Evolutionary conservation across 2,329 filamentous ascomycete genomes (phyloP), one percentile per base, ranked within the genome.

Genomic region (Epichloe elymi): DNA sequence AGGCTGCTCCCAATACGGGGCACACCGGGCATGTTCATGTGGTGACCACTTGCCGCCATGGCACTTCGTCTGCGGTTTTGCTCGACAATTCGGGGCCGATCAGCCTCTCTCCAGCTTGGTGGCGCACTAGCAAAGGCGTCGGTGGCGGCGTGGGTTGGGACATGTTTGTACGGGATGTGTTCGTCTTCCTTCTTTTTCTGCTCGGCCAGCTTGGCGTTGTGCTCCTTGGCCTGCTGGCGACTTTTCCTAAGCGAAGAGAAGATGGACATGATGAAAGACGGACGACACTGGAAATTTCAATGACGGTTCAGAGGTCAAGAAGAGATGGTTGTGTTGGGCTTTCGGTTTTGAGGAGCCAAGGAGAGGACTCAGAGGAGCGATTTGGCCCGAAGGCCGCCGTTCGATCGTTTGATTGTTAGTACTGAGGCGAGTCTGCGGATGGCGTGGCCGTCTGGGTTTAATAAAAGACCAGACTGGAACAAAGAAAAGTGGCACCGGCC

Each of bases 131-230:
- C 68, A 42, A 82, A 64, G 42, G 79, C 78, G 63, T 83, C 79
- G 12, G 70, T 61, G 44, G 76, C 77, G 30, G 80, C 80, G 60
- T 84, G 80, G 14, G 70, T 81, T n/a, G 79, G 78, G 19, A 80
- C 64, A 60, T 83, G 80, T 49, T 68, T 74, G 63, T 83, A 83
- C 12, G 74, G 70, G n/a, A 65, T 55, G 49, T 56, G 50, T 14
- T 53, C 52, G 38, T 64, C 60, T 54, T 72, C 70, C 41, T 65
- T 60, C 48, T 74, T 72, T 39, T 71, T 65, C 57, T 74, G 71
- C 56, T 74, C 72, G 41, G 65, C 70, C 53, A 70, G 60, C 58
- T 76, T 74, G 42, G 70, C 67, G 39, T 70, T 75, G 53, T 74
- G 69, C 47, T 79, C 72, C 61, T 80, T 79, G 55, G 76, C 74